Evolutionary conservation across 495 filamentous ascomycete genomes (phyloP).

Genomic region (Sphaerosporella brunnea): DNA sequence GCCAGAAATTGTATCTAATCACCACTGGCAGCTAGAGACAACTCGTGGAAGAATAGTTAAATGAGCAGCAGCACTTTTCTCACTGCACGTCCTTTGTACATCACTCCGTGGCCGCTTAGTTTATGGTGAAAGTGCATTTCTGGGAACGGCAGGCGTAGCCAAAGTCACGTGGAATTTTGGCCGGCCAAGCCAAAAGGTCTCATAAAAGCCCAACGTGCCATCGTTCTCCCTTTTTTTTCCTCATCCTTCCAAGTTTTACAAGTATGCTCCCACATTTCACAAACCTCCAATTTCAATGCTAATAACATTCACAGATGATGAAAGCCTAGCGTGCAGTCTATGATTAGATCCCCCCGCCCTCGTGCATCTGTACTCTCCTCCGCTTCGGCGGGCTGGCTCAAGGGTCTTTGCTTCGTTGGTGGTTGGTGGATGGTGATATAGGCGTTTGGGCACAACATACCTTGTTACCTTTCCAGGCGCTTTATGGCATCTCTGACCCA

Average conservation of each 20-base stretch:
- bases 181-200: too few species aligned
- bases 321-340: constrained; percentile 91
- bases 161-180: too few species aligned
- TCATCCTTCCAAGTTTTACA: constrained; percentile 92
- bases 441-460: constrained; percentile 95
- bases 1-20: too few species aligned
- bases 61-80: too few species aligned
- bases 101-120: too few species aligned
- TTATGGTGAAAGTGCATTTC: too few species aligned
- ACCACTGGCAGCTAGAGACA: too few species aligned
- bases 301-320: constrained; percentile 58
- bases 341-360: constrained; percentile 53
- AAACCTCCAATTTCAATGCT: background rate
- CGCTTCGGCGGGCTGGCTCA: constrained; percentile 52
- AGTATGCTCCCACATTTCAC: constrained; percentile 41
- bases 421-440: constrained; percentile 61
- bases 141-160: too few species aligned
- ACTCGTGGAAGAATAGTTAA: too few species aligned
- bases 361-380: constrained; percentile 45
- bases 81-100: too few species aligned
- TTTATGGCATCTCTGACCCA: constrained; percentile 91
- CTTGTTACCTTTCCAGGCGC: constrained; percentile 96
- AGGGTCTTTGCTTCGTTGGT: constrained; percentile 59
- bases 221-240: background rate
- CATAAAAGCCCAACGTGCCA: too few species aligned